Conservation (phyloP, 306 rosid species). For the Quercus wislizeni region DNA sequence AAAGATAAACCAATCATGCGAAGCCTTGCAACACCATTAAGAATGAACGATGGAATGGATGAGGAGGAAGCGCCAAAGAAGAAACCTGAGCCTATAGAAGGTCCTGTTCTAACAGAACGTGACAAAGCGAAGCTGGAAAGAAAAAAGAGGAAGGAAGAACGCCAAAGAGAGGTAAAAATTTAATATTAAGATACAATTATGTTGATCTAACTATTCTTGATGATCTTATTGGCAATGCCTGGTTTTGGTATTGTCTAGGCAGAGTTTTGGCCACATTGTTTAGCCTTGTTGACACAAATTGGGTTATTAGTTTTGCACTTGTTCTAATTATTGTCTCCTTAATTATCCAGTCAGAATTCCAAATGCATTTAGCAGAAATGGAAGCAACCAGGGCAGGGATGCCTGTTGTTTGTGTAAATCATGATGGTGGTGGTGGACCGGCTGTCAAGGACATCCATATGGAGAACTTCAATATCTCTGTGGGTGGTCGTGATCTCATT, state of each 20-base stretch:
- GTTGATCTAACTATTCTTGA: not conserved
- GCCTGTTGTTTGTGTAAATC: constrained; percentile 81
- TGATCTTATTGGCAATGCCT: not conserved
- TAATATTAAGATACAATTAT: not conserved
- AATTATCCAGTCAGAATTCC: constrained; percentile 62
- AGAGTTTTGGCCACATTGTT: not conserved
- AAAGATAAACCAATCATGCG: constrained; percentile 74
- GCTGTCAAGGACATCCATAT: constrained; percentile 85
- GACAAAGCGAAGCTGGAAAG: constrained; percentile 73
- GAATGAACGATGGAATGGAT: constrained; percentile 94
- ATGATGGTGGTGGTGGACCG: constrained; percentile 62
- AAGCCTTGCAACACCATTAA: constrained; percentile 80
- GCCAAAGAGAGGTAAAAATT: constrained; percentile 85
- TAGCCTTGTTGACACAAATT: constrained; percentile 1
- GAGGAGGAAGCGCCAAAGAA: constrained; percentile 71
- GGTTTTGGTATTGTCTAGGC: not conserved
- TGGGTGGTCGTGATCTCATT: constrained; percentile 97
- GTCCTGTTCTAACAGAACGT: constrained; percentile 85
- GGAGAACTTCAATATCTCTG: constrained; percentile 85
- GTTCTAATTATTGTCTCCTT: constrained; percentile 8
- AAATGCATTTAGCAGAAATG: constrained; percentile 90
- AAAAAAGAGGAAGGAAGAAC: constrained; percentile 89
- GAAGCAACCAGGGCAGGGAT: constrained; percentile 92
- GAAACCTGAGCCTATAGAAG: constrained; percentile 82
- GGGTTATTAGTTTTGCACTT: not conserved